These are phyloP conservation scores for Podaxis mareebaensis DNA, from an alignment of 768 basidiomycete species.

Conservation along the genomic window DNA sequence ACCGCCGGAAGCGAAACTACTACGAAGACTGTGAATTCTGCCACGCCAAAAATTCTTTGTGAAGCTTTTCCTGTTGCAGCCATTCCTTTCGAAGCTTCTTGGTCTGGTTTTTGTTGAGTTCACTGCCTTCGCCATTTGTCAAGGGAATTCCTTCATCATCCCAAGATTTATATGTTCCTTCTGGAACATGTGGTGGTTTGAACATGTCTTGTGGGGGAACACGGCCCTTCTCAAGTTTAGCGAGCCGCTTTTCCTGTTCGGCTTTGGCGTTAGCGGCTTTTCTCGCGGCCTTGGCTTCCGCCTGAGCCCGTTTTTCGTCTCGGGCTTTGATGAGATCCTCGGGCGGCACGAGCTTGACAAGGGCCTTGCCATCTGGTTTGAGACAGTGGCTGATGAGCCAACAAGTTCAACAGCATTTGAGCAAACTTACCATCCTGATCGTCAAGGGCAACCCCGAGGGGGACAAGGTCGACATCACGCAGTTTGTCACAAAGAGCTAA, in stretches of 20 bases:
- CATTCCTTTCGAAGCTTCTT: conserved; percentile 82
- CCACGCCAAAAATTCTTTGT: conserved; percentile 72
- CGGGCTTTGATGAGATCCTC: conserved; percentile 78
- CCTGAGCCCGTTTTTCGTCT: conserved; percentile 82
- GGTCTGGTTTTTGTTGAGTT: conserved; percentile 74
- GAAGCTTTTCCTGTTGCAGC: conserved; percentile 72
- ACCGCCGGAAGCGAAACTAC: background rate
- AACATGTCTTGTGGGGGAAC: conserved; percentile 77
- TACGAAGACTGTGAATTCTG: conserved; percentile 26
- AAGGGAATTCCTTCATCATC: conserved; percentile 82
- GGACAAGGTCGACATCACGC: conserved; percentile 85
- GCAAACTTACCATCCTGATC: conserved; percentile 82
- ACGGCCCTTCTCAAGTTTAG: conserved; percentile 85
- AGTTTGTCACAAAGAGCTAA: conserved; percentile 86
- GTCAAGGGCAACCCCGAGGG: conserved; percentile 94
- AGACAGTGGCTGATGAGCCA: conserved; percentile 14
- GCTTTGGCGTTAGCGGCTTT: conserved; percentile 72
- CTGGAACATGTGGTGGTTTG: conserved; percentile 74
- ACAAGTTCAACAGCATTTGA: conserved; percentile 2
- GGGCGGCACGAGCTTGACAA: conserved; percentile 89
- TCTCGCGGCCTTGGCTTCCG: conserved; percentile 75
- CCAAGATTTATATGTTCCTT: conserved; percentile 81
- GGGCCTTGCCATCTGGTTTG: conserved; percentile 84
- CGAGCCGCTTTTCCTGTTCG: conserved; percentile 65
- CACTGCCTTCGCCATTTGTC: conserved; percentile 82